Base-by-base conservation (phyloP, 306 rosid species). In the Glycine soja region DNA sequence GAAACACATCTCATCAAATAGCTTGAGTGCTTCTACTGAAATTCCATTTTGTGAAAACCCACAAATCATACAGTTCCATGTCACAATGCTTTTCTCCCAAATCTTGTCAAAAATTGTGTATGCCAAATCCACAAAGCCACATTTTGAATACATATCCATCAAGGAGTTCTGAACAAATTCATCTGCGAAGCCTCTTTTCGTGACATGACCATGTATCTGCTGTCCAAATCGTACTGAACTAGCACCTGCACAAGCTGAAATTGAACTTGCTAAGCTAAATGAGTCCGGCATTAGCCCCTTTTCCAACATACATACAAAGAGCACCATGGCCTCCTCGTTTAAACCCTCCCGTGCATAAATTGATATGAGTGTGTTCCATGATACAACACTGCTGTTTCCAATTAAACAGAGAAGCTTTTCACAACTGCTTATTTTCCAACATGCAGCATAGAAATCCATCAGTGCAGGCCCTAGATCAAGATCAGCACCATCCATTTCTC, bases 11-110 rank as follows among this genome's bases (percentile, higher is more conserved):
- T 88, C 75, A 80, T 95, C 93, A 72, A 93, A 95, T 72, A 95
- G 88, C 51, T 54, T 79, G 66, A 95, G 89, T 79, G 97, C 99
- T 79, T 88, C 91, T 74, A 65, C 79, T 61, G 97, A 85, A 75
- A 87, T 24, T 36, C 97, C 97, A 76, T 88, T 90, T 76, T 90
- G 95, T 51, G 94, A 88, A 87, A 90, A 88, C 64, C 97, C 97
- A 76, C 88, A 88, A 36, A 95, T 88, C 94, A 93, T 91, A 85
- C 92, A 93, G 79, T 93, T 95, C 97, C 97, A 92, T 7, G 97
- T 85, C 65, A 90, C 87, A 18, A 89, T 81, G 82, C 97, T 88
- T 85, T 74, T 87, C 19, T 77, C 72, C 48, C 40, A 46, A 30
- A 87, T 69, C 62, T 57, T 76, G 10, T 88, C 84, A 74, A 95